Conservation (phyloP, 2,329 filamentous ascomycete species). For the Aspergillus quadrilineatus region DNA sequence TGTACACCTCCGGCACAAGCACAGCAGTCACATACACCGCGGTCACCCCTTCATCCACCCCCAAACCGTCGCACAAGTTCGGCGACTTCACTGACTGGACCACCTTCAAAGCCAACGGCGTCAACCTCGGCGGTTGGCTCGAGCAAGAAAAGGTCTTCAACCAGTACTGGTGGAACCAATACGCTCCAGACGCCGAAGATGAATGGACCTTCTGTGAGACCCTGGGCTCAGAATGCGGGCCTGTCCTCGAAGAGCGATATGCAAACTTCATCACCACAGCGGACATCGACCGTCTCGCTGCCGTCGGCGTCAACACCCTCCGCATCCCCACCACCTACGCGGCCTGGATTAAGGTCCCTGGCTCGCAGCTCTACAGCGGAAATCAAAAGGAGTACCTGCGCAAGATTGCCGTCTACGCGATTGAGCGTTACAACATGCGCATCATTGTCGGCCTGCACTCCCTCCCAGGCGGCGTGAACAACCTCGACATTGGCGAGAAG, state of each 20-base stretch:
- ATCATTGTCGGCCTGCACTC: constrained; percentile 24
- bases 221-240: constrained; percentile 9
- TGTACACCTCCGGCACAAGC: not conserved
- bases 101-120: constrained; percentile 6
- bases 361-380: constrained; percentile 24
- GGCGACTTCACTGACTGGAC: constrained; percentile 1
- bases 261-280: constrained; percentile 11
- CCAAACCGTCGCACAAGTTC: too few species aligned
- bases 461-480: constrained; percentile 25
- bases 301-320: not conserved
- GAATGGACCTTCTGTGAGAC: constrained; percentile 24
- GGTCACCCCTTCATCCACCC: not conserved
- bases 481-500: constrained; percentile 22
- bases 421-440: constrained; percentile 23
- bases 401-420: constrained; percentile 22
- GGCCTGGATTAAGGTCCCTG: constrained; percentile 20
- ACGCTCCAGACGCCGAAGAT: constrained; percentile 20
- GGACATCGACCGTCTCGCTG: constrained; percentile 8
- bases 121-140: constrained; percentile 24
- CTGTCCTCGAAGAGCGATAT: constrained; percentile 9
- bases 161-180: constrained; percentile 19
- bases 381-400: constrained; percentile 20
- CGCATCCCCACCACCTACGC: constrained; percentile 15
- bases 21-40: too few species aligned
- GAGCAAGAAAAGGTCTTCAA: constrained; percentile 25